A percentile compares a stretch with the other conserved stretches of the same genome.
phyloP scores from a whole-genome alignment of 208 protist genomes.

The Leishmania arabica region DNA sequence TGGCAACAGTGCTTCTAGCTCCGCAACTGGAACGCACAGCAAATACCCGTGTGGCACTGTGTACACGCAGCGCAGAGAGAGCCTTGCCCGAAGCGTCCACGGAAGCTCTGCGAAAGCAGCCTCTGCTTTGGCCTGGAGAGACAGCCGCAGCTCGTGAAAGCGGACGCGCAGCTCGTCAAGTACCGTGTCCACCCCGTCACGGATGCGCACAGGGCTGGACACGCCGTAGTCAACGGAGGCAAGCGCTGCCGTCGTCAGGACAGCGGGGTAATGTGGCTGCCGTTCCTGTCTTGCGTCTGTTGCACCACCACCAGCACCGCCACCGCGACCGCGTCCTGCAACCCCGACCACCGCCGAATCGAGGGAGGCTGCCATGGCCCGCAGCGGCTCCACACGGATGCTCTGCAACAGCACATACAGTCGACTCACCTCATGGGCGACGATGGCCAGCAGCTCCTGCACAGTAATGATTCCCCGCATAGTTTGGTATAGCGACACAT shows the following conservation, averaged over 20 bases:
- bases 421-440: conserved; percentile 48
- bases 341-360: conserved; percentile 23
- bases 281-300: background rate
- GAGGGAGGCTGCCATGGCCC: conserved; percentile 35
- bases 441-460: conserved; percentile 41
- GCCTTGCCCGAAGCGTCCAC: conserved; percentile 18
- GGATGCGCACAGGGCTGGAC: conserved; percentile 9
- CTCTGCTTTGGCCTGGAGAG: conserved; percentile 33
- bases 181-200: conserved; percentile 34
- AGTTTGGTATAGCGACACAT: conserved; percentile 60
- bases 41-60: conserved; percentile 39
- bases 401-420: conserved; percentile 44
- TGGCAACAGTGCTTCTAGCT: conserved; percentile 9
- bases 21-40: conserved; percentile 23
- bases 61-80: conserved; percentile 35
- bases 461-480: conserved; percentile 44
- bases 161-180: conserved; percentile 39
- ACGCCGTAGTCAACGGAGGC: background rate
- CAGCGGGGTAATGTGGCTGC: background rate
- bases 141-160: conserved; percentile 26
- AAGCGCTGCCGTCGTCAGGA: background rate
- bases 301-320: background rate
- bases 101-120: conserved; percentile 25
- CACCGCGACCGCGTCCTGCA: background rate
- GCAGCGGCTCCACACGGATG: conserved; percentile 35